Evolutionary conservation across 2,329 filamentous ascomycete genomes (phyloP).

Genomic region (Aureobasidium sp.): DNA sequence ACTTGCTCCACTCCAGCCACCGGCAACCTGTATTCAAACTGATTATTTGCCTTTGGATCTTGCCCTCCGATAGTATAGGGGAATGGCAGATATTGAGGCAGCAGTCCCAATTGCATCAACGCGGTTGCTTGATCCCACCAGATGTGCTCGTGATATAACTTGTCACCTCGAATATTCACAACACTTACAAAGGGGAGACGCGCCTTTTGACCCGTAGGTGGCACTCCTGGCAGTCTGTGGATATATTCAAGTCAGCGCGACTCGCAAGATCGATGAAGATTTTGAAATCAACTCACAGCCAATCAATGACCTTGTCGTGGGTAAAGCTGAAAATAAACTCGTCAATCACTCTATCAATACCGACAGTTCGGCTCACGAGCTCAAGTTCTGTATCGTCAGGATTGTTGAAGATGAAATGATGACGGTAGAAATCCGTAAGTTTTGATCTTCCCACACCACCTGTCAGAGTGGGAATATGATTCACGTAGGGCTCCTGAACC

Average conservation of each 20-base stretch:
- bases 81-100: slow-evolving; percentile 58
- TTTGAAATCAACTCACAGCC: slow-evolving; percentile 49
- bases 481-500: slow-evolving; percentile 28
- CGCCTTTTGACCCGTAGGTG: slow-evolving; percentile 47
- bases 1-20: slow-evolving; percentile 51
- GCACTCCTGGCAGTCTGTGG: slow-evolving; percentile 50
- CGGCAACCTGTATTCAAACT: slow-evolving; percentile 55
- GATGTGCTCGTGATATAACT: slow-evolving; percentile 51
- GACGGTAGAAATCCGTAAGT: slow-evolving; percentile 47
- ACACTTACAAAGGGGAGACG: slow-evolving; percentile 51
- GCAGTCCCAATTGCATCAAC: slow-evolving; percentile 48
- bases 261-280: too few species aligned
- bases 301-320: slow-evolving; percentile 67
- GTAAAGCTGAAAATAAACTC: slow-evolving; percentile 52
- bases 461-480: slow-evolving; percentile 38
- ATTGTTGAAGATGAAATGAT: slow-evolving; percentile 49
- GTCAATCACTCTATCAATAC: slow-evolving; percentile 52
- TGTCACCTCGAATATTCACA: slow-evolving; percentile 47
- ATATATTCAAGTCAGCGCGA: not conserved
- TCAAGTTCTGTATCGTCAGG: slow-evolving; percentile 49
- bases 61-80: slow-evolving; percentile 46
- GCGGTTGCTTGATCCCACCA: slow-evolving; percentile 57
- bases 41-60: slow-evolving; percentile 33
- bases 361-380: slow-evolving; percentile 51
- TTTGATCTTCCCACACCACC: slow-evolving; percentile 39